A percentile compares a stretch with the other conserved stretches of the same genome.
Conservation (phyloP, 2,329 filamentous ascomycete species). For the Elsinoe fawcettii region DNA sequence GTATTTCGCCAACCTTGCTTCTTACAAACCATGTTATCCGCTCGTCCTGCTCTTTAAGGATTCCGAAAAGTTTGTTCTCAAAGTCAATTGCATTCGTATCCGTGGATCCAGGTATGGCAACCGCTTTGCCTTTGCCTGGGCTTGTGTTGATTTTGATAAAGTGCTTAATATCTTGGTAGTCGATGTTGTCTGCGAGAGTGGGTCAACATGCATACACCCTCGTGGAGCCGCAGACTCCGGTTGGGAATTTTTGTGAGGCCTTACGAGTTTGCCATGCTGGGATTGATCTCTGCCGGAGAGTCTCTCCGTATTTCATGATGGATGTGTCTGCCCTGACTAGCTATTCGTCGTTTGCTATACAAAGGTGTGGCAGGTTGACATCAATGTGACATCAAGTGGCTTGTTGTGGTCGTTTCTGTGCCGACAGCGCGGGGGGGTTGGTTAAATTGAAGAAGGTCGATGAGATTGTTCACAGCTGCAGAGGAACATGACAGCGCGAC, state of each 20-base stretch:
- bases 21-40: constrained; percentile 70
- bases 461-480: constrained; percentile 6
- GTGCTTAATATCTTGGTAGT: constrained; percentile 81
- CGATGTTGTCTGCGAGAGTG: constrained; percentile 61
- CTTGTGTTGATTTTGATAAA: constrained; percentile 76
- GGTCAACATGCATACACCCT: constrained; percentile 13
- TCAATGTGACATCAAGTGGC: constrained; percentile 10
- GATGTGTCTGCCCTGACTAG: not conserved
- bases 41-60: constrained; percentile 67
- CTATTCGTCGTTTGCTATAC: not conserved
- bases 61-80: constrained; percentile 61
- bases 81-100: constrained; percentile 53
- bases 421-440: not conserved
- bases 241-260: constrained; percentile 20
- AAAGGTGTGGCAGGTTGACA: not conserved
- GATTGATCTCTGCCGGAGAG: constrained; percentile 66
- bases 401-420: not conserved
- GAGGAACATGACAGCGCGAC: constrained; percentile 9
- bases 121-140: constrained; percentile 58
- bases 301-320: constrained; percentile 68
- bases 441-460: constrained; percentile 3
- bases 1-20: constrained; percentile 73
- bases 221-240: constrained; percentile 2
- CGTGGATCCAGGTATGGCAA: constrained; percentile 64
- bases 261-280: constrained; percentile 73